Conservation (phyloP, 257 asterid species). For the Striga asiatica region DNA sequence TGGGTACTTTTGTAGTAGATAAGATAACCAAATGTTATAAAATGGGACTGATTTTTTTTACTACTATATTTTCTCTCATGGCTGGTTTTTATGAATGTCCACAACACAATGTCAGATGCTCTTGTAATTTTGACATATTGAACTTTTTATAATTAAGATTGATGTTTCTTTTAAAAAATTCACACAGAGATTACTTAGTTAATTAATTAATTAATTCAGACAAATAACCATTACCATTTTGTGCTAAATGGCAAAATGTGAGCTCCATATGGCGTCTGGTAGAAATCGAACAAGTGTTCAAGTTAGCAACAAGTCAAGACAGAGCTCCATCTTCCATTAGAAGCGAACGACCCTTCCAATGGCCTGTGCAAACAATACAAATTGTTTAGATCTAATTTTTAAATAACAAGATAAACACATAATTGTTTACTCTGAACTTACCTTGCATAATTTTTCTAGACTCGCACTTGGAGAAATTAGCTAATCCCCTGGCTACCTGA, state of each 20-base stretch:
- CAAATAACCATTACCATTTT: constrained; percentile 46
- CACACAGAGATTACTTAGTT: too few relatives aligned
- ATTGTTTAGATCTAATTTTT: too few relatives aligned
- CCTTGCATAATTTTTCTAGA: constrained; percentile 80
- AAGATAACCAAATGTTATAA: too few relatives aligned
- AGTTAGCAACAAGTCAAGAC: constrained; percentile 60
- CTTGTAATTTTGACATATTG: too few relatives aligned
- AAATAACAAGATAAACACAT: not conserved
- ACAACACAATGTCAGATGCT: too few relatives aligned
- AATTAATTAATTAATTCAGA: not conserved
- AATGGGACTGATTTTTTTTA: too few relatives aligned
- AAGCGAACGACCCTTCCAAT: constrained; percentile 56
- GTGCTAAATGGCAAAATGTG: constrained; percentile 92
- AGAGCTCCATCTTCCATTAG: constrained; percentile 72
- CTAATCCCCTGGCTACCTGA: constrained; percentile 87
- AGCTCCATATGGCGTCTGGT: constrained; percentile 79
- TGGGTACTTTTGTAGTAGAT: too few relatives aligned
- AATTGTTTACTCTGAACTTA: not conserved
- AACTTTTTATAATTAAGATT: too few relatives aligned
- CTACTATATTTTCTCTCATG: too few relatives aligned
- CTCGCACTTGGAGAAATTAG: constrained; percentile 87
- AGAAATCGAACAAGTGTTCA: constrained; percentile 40
- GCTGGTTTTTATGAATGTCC: too few relatives aligned
- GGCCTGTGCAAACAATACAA: too few relatives aligned
- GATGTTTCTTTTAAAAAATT: too few relatives aligned